Evolutionary conservation across 768 basidiomycete genomes (phyloP), one percentile per base, ranked within the genome.

Genomic region (Boletus sp.): DNA sequence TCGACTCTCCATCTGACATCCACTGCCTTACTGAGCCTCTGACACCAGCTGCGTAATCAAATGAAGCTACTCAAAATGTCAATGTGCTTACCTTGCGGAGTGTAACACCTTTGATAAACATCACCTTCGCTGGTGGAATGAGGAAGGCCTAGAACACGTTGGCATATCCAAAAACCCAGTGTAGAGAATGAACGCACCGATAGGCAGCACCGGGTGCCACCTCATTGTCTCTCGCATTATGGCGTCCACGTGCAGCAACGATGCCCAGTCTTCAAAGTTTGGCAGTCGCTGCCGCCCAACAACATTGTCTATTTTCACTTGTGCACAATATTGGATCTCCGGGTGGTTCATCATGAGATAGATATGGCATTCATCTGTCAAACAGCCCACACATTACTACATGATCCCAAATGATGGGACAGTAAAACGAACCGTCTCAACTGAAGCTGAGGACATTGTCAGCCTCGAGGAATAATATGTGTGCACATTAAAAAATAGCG

Each of bases 181-280:
- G 8, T n/a, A 9, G 39, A 20, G 7, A 44, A 11, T 4, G 11
- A 30, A 41, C 55, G 2, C 37, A 71, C 73, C 66, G 1, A 74
- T 41, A 3, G 71, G 66, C 3, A 50, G 24, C 8, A 71, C 64
- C 9, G 65, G 60, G 18, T 60, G 57, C 65, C 64, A 66, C 46
- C 77, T 57, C 53, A 76, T 48, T 20, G 64, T 62, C 52, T 78
- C 77, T 32, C 66, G 66, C 4, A 72, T 20, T 1, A 77, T 51
- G 24, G 24, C 3, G 24, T 24, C 24, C 24, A 24, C 3, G 24
- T 24, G 24, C 24, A 3, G 24, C 24, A 76, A 45, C 1, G 59
- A 62, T 2, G 42, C 36, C 11, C 60, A 45, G 24, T 77, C 74
- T 7, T 60, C 64, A 46, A 74, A 72, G 5, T 57, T 58, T 7